Conservation (phyloP, 345 rosid genomes). For the Camelina neglecta region DNA sequence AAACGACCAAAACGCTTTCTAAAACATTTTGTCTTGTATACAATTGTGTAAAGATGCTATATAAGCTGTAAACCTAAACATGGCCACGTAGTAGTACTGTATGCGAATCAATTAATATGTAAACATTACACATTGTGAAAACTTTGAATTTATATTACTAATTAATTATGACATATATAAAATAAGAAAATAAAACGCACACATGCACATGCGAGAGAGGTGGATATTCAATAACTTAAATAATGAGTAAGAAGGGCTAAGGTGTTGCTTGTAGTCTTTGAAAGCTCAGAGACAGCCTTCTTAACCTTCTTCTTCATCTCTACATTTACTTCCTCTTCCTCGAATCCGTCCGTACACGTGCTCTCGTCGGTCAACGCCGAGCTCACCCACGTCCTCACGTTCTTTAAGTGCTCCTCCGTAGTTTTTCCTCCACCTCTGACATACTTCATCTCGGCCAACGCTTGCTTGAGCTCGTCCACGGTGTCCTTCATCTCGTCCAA, state of each 20-base stretch:
- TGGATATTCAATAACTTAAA: slow-evolving; percentile 33
- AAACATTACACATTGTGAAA: not conserved
- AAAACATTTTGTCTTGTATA: not conserved
- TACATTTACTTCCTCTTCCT: slow-evolving; percentile 47
- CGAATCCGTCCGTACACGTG: slow-evolving; percentile 73
- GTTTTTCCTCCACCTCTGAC: slow-evolving; percentile 25
- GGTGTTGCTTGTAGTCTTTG: slow-evolving; percentile 62
- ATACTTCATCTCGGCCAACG: slow-evolving; percentile 47
- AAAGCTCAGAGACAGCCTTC: slow-evolving; percentile 49
- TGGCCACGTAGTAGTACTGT: not conserved
- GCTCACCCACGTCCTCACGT: slow-evolving; percentile 70
- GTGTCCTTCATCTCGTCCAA: slow-evolving; percentile 48
- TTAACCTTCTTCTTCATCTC: slow-evolving; percentile 52
- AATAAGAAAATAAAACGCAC: not conserved
- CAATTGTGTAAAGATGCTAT: not conserved
- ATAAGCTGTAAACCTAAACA: not conserved
- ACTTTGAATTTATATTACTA: not conserved
- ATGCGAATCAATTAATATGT: not conserved
- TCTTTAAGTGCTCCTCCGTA: slow-evolving; percentile 45
- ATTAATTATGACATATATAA: not conserved
- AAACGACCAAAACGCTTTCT: not conserved
- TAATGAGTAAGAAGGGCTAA: slow-evolving; percentile 63
- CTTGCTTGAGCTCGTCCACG: slow-evolving; percentile 63
- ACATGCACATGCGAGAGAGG: slow-evolving; percentile 28
- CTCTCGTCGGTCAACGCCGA: slow-evolving; percentile 69